These are phyloP conservation scores for Triadica sebifera DNA, from an alignment of 345 rosid species.

Conservation along the genomic window DNA sequence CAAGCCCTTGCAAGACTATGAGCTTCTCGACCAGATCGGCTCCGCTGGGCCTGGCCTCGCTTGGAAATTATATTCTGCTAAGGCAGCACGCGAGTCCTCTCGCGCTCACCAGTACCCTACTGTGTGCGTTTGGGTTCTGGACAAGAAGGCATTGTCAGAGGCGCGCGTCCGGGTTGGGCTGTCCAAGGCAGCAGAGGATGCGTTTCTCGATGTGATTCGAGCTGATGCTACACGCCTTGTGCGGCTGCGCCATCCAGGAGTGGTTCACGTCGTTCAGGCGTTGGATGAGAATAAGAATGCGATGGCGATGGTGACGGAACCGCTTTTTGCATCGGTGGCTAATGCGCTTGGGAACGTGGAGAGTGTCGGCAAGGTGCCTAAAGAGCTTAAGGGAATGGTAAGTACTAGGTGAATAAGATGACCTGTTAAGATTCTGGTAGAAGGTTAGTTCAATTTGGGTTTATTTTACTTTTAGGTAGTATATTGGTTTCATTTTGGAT, in stretches of 20 bases:
- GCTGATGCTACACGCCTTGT: slow-evolving; percentile 83
- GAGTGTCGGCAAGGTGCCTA: slow-evolving; percentile 73
- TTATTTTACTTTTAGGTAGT: neutral
- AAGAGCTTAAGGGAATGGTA: slow-evolving; percentile 87
- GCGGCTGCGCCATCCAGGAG: slow-evolving; percentile 92
- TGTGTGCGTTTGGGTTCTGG: slow-evolving; percentile 95
- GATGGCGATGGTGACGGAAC: slow-evolving; percentile 97
- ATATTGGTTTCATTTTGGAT: neutral
- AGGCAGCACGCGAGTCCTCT: slow-evolving; percentile 63
- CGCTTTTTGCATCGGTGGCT: slow-evolving; percentile 81
- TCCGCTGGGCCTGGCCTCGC: slow-evolving; percentile 97
- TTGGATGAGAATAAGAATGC: slow-evolving; percentile 90
- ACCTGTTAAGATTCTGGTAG: too few species aligned
- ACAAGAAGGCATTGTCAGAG: slow-evolving; percentile 77
- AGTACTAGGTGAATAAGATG: slow-evolving; percentile 5
- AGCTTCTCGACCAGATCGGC: slow-evolving; percentile 93
- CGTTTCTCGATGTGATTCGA: slow-evolving; percentile 75
- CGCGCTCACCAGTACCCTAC: slow-evolving; percentile 83
- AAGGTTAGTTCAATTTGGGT: neutral
- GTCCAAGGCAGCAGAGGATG: slow-evolving; percentile 81
- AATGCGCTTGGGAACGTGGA: slow-evolving; percentile 87
- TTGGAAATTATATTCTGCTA: slow-evolving; percentile 85
- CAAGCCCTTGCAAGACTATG: slow-evolving; percentile 82
- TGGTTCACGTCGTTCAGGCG: slow-evolving; percentile 94
- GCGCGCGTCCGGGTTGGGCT: slow-evolving; percentile 72